phyloP scores from a whole-genome alignment of 805 yeast genomes.

The Candida oleophila region DNA sequence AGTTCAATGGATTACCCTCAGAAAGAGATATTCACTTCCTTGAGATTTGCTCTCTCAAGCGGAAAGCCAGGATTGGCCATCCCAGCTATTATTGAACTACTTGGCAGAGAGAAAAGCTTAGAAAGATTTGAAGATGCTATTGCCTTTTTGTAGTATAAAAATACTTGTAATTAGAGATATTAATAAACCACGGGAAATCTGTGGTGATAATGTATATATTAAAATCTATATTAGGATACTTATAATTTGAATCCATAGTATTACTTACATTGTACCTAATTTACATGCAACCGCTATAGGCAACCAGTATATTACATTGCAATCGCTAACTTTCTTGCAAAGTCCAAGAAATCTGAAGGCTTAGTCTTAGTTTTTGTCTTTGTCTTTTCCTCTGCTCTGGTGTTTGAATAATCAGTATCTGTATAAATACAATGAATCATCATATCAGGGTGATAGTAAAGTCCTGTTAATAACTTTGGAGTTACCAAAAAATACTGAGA shows the following conservation, averaged over 20 bases:
- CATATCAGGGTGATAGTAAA: conserved; percentile 79
- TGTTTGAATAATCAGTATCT: conserved; percentile 15
- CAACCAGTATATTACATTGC: neutral
- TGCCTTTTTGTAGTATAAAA: neutral
- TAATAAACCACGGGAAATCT: neutral
- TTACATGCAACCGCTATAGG: too few relatives aligned
- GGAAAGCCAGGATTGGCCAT: conserved; percentile 68
- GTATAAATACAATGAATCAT: conserved; percentile 74
- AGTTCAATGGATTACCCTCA: conserved; percentile 12
- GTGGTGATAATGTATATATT: neutral
- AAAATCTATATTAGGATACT: too few relatives aligned
- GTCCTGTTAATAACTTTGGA: conserved; percentile 79
- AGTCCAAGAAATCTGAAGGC: conserved; percentile 31
- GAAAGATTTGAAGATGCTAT: conserved; percentile 21
- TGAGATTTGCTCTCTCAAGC: conserved; percentile 72
- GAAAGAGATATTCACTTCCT: conserved; percentile 50
- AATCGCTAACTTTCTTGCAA: conserved; percentile 13
- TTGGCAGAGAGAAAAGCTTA: conserved; percentile 46
- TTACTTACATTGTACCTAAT: too few relatives aligned
- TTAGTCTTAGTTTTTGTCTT: conserved; percentile 6
- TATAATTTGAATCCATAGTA: too few relatives aligned
- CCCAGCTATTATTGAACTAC: conserved; percentile 51
- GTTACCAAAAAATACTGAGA: conserved; percentile 92
- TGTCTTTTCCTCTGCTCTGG: neutral
- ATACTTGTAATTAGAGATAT: conserved; percentile 5